Base-by-base conservation (phyloP, 2,329 filamentous ascomycete genomes). In the Cadophora sp. region DNA sequence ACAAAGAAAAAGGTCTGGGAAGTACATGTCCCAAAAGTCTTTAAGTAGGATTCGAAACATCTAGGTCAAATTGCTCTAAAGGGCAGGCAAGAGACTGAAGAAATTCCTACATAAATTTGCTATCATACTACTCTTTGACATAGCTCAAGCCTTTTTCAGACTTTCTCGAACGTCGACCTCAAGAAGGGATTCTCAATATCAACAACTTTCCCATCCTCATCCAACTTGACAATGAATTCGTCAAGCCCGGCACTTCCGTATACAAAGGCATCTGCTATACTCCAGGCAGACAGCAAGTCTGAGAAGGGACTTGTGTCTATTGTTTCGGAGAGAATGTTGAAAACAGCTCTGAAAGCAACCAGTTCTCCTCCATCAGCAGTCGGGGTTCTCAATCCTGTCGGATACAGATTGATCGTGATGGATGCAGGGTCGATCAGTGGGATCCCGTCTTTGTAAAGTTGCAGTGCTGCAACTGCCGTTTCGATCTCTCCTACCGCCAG, bases 401-500 rank as follows among this genome's bases (percentile, higher is more conserved):
- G 55, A n/a, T 58, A 58, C 9, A 58, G 22, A 34, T 40, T 58
- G 11, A 58, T n/a, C 1, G 29, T 37, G 16, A 58, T 34, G 11
- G 27, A 9, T 6, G 27, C 27, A 1, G 34, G 55, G 16, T 58
- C 55, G 9, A 58, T 58, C 19, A 58, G 27, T 2, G 22, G 29
- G 3, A 34, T 9, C 7, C 55, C 55, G n/a, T 11, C n/a, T 37
- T 58, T 40, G n/a, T 58, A 58, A 1, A 34, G 16, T 22, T 31
- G 12, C 2, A 58, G 27, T 2, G 14, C 14, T 9, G 29, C 55
- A 14, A 27, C 14, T 9, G 55, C 55, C 4, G n/a, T 31, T 9
- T 34, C 27, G 27, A 58, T 34, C 16, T 58, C n/a, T 16, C 55
- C 55, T 58, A n/a, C 24, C n/a, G 55, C 55, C 27, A 58, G 55